Percentiles rank a stretch among this genome's conserved stretches.
Evolutionary conservation across 352 stramenopile genomes (phyloP).

Genomic region (Blastocystis sp.): DNA sequence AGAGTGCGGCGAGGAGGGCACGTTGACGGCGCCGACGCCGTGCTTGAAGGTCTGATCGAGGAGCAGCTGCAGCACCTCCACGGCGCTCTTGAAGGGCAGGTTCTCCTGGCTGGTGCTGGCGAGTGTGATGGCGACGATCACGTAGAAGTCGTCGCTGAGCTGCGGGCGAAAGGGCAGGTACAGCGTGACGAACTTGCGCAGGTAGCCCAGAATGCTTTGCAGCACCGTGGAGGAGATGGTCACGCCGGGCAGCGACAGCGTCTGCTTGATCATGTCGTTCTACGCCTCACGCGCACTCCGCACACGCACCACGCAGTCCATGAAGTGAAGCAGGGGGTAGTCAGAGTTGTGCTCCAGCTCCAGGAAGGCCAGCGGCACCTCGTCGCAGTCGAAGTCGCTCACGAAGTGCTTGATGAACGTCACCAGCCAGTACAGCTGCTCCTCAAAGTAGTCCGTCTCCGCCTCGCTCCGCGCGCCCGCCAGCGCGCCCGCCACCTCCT

Average conservation of each 20-base stretch:
- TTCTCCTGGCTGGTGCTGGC: not conserved
- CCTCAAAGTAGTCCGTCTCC: not conserved
- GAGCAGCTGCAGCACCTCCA: constrained; percentile 14
- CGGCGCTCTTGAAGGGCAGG: not conserved
- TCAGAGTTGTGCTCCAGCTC: not conserved
- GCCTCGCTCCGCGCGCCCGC: not conserved
- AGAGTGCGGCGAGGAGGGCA: not conserved
- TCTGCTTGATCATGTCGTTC: constrained; percentile 17
- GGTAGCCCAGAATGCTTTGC: constrained; percentile 33
- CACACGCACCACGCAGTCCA: not conserved
- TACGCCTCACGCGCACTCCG: not conserved
- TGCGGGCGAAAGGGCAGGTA: constrained; percentile 36
- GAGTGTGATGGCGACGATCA: constrained; percentile 38
- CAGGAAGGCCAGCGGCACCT: constrained; percentile 34
- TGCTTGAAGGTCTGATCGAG: constrained; percentile 11
- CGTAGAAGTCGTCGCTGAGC: constrained; percentile 28
- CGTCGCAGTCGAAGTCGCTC: constrained; percentile 22
- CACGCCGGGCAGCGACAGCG: not conserved
- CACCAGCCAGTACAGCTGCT: constrained; percentile 56
- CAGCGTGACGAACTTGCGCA: constrained; percentile 15
- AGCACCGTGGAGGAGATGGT: constrained; percentile 17
- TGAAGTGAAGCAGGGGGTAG: constrained; percentile 27
- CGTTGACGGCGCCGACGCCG: constrained; percentile 1
- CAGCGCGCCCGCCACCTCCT: not conserved
- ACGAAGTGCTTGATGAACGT: constrained; percentile 58